These are phyloP conservation scores for Panicum virgatum DNA, from an alignment of 202 grass and related monocot species.

Conservation along the genomic window DNA sequence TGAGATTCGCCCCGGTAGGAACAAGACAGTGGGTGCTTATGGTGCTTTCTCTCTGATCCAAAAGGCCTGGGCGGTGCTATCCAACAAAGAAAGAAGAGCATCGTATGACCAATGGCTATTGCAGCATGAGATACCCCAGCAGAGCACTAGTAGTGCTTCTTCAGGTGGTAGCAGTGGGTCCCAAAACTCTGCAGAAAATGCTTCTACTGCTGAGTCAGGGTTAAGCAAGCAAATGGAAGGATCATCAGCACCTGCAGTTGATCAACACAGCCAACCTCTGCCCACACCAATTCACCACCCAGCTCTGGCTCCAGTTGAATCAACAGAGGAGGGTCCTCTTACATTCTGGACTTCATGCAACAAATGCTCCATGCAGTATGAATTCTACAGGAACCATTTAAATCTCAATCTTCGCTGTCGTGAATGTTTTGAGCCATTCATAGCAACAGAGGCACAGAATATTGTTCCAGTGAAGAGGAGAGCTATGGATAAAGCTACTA, in stretches of 20 bases:
- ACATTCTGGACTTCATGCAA: not conserved
- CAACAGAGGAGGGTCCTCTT: no score
- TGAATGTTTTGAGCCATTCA: not conserved
- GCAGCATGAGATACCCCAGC: conserved; percentile 16
- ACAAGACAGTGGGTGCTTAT: conserved; percentile 58
- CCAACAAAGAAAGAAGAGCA: conserved; percentile 56
- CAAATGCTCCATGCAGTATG: not conserved
- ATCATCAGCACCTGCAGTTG: conserved; percentile 20
- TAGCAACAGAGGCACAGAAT: not conserved
- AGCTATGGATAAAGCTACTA: no score
- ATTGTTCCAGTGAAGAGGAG: not conserved
- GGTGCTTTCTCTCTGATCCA: conserved; percentile 57
- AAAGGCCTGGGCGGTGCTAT: conserved; percentile 67
- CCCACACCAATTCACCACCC: conserved; percentile 2
- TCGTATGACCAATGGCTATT: conserved; percentile 57
- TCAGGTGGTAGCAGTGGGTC: conserved; percentile 36
- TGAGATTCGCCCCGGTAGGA: conserved; percentile 68
- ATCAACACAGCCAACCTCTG: not conserved
- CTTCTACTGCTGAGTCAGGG: conserved; percentile 3
- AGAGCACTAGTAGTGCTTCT: conserved; percentile 24
- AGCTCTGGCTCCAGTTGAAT: no score
- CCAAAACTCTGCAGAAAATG: conserved; percentile 25
- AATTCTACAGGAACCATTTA: not conserved
- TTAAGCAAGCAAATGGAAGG: conserved; percentile 37
- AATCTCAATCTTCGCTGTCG: not conserved